Evolutionary conservation across 2,329 filamentous ascomycete species (phyloP).

Genomic region (Coleophoma crateriformis): DNA sequence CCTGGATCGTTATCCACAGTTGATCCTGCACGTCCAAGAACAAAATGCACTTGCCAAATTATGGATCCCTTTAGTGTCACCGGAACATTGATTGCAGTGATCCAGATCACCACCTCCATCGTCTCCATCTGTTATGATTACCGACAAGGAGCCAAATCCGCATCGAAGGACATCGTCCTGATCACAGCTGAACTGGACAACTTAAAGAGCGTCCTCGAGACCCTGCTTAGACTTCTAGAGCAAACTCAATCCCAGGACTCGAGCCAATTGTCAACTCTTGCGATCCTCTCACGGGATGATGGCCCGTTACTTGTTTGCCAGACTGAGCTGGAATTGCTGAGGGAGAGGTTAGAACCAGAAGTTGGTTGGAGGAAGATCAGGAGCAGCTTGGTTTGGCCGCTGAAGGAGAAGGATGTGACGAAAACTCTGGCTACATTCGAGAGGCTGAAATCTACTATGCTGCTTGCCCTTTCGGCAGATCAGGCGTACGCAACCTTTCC

Average conservation of each 20-base stretch:
- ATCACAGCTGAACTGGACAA: constrained; percentile 13
- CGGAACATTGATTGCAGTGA: constrained; percentile 14
- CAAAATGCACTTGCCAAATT: neutral
- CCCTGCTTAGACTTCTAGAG: constrained; percentile 13
- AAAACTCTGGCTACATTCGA: constrained; percentile 10
- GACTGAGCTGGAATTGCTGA: constrained; percentile 8
- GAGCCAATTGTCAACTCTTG: constrained; percentile 7
- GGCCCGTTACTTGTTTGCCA: constrained; percentile 11
- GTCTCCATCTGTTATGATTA: constrained; percentile 18
- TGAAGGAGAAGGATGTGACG: constrained; percentile 11
- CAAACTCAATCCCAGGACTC: constrained; percentile 2
- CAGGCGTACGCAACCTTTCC: constrained; percentile 6
- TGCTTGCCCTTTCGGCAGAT: constrained; percentile 13
- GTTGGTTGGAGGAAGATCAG: constrained; percentile 10
- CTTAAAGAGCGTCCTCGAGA: constrained; percentile 11
- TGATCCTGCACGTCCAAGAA: too few species aligned
- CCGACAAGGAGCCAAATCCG: constrained; percentile 8
- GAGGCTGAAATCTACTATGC: constrained; percentile 13
- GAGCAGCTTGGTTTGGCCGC: constrained; percentile 12
- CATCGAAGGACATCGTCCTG: constrained; percentile 10
- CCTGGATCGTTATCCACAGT: too few species aligned
- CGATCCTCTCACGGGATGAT: constrained; percentile 7
- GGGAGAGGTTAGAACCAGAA: constrained; percentile 9
- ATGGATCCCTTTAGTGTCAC: constrained; percentile 18
- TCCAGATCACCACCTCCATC: constrained; percentile 13